These are phyloP conservation scores for Paracamarosporium sp. DNA, from an alignment of 2,329 filamentous ascomycete genomes.

Conservation along the genomic window DNA sequence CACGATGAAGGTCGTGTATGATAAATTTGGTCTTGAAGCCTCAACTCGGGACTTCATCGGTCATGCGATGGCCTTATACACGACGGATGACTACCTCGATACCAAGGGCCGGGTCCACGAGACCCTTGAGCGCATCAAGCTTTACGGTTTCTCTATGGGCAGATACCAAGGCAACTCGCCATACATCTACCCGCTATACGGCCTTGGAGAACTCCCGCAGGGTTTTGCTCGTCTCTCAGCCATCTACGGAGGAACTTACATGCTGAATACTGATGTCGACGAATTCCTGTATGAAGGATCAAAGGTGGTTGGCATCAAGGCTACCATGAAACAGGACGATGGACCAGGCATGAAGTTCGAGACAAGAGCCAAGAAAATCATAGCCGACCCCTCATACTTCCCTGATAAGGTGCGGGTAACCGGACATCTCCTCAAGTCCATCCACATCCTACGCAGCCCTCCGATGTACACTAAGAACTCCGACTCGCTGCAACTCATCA, in stretches of 20 bases:
- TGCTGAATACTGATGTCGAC: conserved; percentile 95
- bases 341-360: conserved; percentile 84
- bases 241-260: conserved; percentile 99
- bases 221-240: conserved; percentile 96
- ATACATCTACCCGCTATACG: conserved; percentile 99
- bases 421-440: conserved; percentile 91
- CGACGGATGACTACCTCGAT: conserved; percentile 85
- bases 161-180: conserved; percentile 98
- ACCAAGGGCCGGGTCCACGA: conserved; percentile 77
- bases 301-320: conserved; percentile 95
- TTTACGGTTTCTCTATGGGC: conserved; percentile 97
- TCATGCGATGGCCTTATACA: conserved; percentile 97
- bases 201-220: conserved; percentile 94
- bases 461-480: conserved; percentile 85
- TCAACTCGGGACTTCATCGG: conserved; percentile 94
- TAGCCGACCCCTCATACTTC: conserved; percentile 98
- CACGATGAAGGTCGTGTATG: conserved; percentile 98
- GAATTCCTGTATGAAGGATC: conserved; percentile 84
- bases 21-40: conserved; percentile 93
- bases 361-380: conserved; percentile 94
- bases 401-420: conserved; percentile 84
- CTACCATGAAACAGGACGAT: conserved; percentile 88
- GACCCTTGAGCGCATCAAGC: conserved; percentile 86
- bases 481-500: conserved; percentile 94
- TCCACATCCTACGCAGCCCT: conserved; percentile 96